Base-by-base conservation (phyloP, 805 yeast species). In the Vanderwaltozyma yarrowii region DNA sequence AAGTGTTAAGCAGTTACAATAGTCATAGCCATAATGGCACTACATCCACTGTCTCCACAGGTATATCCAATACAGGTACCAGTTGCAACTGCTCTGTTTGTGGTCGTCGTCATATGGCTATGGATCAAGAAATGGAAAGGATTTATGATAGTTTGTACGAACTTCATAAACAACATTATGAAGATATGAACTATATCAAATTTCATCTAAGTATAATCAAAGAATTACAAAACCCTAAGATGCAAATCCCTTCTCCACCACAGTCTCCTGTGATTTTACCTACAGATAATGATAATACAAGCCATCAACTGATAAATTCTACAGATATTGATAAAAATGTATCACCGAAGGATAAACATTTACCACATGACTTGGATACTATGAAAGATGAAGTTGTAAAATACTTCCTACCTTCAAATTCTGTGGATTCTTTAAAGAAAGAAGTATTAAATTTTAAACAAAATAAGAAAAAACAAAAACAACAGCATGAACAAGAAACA, bases 41-140 rank as follows among this genome's bases (percentile, higher is more conserved):
- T n/a, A n/a, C n/a, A n/a, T n/a, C n/a, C n/a, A n/a, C n/a, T n/a
- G n/a, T n/a, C n/a, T n/a, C n/a, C n/a, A n/a, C n/a, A n/a, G n/a
- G n/a, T n/a, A n/a, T n/a, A n/a, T n/a, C n/a, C n/a, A 25, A 8
- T 18, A 2, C 35, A 3, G 21, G 5, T 3, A 20, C 15, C 14
- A 20, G 20, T n/a, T 87, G 95, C 56, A 70, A 74, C 41, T 88
- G 96, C 55, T 64, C 77, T 4, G 76, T 76, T 15, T 88, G 96
- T 62, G 89, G 88, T 2, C 71, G 83, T 33, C 78, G 81, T 47
- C 76, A 79, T 50, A 60, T 66, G 36, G 75, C 84, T 13, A 72
- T 85, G 45, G 92, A 82, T 52, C 77, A 74, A 47, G 94, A 84
- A 54, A 68, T 87, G 50, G 86, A 78, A 49, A 73, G 72, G 39